These are phyloP conservation scores for Jimgerdemannia lactiflua DNA, from an alignment of 192 early-diverging fungal species.

Conservation along the genomic window DNA sequence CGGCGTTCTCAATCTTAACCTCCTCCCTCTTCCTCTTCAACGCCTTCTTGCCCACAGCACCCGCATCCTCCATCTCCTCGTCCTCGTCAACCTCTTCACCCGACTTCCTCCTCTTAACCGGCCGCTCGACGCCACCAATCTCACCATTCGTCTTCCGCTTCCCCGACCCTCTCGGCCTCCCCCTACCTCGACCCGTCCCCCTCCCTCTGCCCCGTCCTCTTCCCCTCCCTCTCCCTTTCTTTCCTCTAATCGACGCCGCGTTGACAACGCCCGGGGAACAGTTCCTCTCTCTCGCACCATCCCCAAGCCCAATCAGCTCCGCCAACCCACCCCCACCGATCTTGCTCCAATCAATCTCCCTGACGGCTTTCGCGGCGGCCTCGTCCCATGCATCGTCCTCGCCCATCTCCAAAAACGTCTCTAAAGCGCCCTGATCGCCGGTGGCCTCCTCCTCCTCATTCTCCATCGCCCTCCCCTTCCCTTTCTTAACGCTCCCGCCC, in stretches of 20 bases:
- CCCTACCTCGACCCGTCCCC: background rate
- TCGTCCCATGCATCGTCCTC: background rate
- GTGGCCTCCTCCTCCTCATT: background rate
- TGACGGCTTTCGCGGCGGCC: background rate
- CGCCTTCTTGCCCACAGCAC: background rate
- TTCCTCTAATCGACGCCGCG: background rate
- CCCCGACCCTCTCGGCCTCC: background rate
- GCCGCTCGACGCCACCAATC: background rate
- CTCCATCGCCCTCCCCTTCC: background rate
- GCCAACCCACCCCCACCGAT: background rate
- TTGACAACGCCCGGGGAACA: background rate
- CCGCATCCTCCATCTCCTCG: background rate
- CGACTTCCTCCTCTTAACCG: background rate
- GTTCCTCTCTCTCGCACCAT: background rate
- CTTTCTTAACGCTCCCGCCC: background rate
- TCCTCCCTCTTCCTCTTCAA: background rate
- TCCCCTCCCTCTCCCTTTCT: background rate
- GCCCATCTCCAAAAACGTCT: background rate
- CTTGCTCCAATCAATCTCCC: background rate
- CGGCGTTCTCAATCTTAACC: background rate
- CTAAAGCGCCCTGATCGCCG: background rate
- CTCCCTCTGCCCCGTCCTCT: background rate
- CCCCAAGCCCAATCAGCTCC: background rate
- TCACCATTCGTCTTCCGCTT: background rate
- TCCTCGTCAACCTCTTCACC: background rate